Base-by-base conservation (phyloP, 1,284 basidiomycete species). In the Cryptococcus sp. region DNA sequence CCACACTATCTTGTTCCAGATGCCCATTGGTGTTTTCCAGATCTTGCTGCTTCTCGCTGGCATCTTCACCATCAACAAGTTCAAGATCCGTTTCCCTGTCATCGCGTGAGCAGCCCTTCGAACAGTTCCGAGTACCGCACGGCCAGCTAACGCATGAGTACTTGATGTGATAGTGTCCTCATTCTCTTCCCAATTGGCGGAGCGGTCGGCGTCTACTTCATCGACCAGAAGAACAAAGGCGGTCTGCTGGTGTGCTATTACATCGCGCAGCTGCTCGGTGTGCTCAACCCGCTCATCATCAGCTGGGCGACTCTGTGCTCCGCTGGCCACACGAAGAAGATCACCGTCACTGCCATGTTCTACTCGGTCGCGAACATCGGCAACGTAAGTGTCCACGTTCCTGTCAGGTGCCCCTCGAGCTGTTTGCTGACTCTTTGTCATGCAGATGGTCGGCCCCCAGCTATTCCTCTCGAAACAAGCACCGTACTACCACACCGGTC, bases 41-140 rank as follows among this genome's bases (percentile, higher is more conserved):
- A 22, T 59, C n/a, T 43, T 38, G 15, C 22, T 50, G 25, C 52
- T 66, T 19, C 22, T 63, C 19, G 41, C 11, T 5, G 54, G 53
- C 4, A 81, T 78, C 6, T 76, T 67, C 40, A 64, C 81, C 13
- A 79, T 80, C 8, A 81, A 77, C 47, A 77, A 76, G 55, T 73
- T 80, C 54, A 81, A 81, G 58, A 70, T 82, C 20, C 79, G 82
- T 58, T 82, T 79, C 73, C 81, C 82, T 3, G 79, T 83, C 11
- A 64, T 82, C 27, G 78, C 82, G 64, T 60, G 48, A 58, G 48
- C 30, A 25, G 19, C 38, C 16, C 5, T 11, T 25, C 3, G 3
- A 46, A 11, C 39, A 54, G 23, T 17, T 16, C 39, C 39, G 52
- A 3, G 25, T 25, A 25, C 25, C 6, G 25, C 25, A 25, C 3